phyloP scores from a whole-genome alignment of 768 basidiomycete genomes.

The Leccinellum rugosiceps region DNA sequence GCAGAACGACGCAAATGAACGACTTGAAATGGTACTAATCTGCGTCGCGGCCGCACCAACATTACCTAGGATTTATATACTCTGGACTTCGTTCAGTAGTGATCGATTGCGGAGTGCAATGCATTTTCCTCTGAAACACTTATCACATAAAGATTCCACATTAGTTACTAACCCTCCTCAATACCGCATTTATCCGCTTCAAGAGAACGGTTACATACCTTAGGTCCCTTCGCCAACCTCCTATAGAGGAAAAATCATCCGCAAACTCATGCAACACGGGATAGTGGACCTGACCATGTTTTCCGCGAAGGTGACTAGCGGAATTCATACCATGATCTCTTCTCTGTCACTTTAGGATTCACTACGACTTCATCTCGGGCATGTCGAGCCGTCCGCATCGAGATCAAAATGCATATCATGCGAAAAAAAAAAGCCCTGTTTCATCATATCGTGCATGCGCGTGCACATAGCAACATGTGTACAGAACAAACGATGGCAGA shows the following conservation, averaged over 20 bases:
- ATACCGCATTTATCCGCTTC: background rate
- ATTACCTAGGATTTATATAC: background rate
- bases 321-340: background rate
- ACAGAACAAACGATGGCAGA: background rate
- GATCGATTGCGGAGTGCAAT: background rate
- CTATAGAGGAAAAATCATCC: background rate
- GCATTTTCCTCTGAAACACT: background rate
- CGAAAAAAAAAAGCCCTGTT: slow-evolving; percentile 10
- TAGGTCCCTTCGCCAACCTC: background rate
- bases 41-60: background rate
- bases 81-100: background rate
- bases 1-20: background rate
- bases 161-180: too few species aligned
- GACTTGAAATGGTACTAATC: background rate
- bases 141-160: background rate
- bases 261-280: background rate
- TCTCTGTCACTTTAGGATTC: background rate
- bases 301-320: background rate
- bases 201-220: background rate
- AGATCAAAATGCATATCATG: background rate
- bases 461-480: background rate
- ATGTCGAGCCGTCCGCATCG: background rate
- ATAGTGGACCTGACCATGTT: background rate
- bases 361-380: background rate
- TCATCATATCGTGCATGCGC: slow-evolving; percentile 7